phyloP scores from a whole-genome alignment of 2,329 filamentous ascomycete genomes.

The Arthrobotrys megalospora region DNA sequence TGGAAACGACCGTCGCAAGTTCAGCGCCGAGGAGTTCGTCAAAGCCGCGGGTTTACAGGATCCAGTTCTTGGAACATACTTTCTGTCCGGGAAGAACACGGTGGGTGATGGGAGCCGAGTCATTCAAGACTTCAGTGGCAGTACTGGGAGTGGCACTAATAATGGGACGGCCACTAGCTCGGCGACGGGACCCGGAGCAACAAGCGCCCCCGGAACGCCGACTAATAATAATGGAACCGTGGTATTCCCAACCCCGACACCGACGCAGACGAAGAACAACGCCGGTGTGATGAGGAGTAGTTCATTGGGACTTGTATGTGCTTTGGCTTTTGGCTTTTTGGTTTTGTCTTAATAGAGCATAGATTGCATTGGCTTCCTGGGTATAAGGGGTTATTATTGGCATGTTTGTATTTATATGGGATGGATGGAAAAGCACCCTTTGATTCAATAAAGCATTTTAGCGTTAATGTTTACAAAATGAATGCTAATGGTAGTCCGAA shows the following conservation, averaged over 20 bases:
- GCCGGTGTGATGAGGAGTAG: conserved; percentile 5
- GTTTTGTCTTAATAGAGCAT: conserved; percentile 10
- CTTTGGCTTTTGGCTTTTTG: conserved; percentile 16
- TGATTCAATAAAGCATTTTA: background rate
- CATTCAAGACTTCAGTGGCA: conserved; percentile 19
- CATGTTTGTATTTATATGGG: conserved; percentile 9
- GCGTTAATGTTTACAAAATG: background rate
- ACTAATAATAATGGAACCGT: conserved; percentile 27
- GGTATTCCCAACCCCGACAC: conserved; percentile 31
- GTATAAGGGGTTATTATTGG: background rate
- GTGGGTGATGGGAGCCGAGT: conserved; percentile 40
- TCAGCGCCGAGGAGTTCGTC: conserved; percentile 41
- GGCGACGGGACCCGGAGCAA: background rate
- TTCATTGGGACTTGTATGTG: conserved; percentile 2
- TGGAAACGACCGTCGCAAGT: conserved; percentile 38
- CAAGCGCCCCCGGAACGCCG: background rate
- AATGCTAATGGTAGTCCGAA: background rate
- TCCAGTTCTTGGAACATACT: conserved; percentile 47
- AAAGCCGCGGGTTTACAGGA: conserved; percentile 29
- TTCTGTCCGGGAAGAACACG: conserved; percentile 40
- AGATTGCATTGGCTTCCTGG: conserved; percentile 5
- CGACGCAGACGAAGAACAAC: conserved; percentile 34
- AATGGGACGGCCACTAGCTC: conserved; percentile 12
- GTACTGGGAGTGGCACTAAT: background rate
- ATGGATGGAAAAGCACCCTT: conserved; percentile 1